Evolutionary conservation across 345 rosid genomes (phyloP).

Genomic region (Eucalyptus pauciflora): DNA sequence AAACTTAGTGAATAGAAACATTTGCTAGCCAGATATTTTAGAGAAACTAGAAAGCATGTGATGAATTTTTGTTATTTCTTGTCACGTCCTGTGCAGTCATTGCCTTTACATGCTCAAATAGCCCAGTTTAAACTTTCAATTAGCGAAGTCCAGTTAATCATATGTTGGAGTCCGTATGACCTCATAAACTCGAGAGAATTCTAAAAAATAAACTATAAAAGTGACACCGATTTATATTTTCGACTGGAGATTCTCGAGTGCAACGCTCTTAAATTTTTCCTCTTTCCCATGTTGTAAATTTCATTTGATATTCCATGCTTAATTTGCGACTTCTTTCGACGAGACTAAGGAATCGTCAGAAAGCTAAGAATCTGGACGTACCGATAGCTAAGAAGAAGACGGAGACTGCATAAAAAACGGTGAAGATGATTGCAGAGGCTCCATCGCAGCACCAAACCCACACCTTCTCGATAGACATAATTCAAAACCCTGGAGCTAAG

Average conservation of each 20-base stretch:
- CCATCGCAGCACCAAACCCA: background rate
- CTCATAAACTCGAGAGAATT: background rate
- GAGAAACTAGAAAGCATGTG: background rate
- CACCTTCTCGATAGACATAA: background rate
- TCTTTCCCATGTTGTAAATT: background rate
- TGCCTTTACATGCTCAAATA: background rate
- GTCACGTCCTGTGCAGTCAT: background rate
- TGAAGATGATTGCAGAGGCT: background rate
- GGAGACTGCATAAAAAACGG: constrained; percentile 6
- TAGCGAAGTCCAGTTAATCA: background rate
- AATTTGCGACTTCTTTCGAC: background rate
- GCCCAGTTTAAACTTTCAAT: background rate
- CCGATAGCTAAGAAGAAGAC: constrained; percentile 10
- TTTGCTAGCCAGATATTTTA: background rate
- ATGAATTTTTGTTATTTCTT: background rate
- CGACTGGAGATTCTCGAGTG: background rate
- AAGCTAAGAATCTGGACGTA: background rate
- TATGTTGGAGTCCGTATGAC: background rate
- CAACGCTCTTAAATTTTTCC: background rate
- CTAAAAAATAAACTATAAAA: background rate
- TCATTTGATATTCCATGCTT: background rate
- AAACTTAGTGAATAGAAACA: background rate
- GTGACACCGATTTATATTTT: background rate
- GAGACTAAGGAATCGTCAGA: background rate
- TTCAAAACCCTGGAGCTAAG: background rate